These are phyloP conservation scores for Fragaria nilgerrensis DNA, from an alignment of 306 rosid species.

Conservation along the genomic window DNA sequence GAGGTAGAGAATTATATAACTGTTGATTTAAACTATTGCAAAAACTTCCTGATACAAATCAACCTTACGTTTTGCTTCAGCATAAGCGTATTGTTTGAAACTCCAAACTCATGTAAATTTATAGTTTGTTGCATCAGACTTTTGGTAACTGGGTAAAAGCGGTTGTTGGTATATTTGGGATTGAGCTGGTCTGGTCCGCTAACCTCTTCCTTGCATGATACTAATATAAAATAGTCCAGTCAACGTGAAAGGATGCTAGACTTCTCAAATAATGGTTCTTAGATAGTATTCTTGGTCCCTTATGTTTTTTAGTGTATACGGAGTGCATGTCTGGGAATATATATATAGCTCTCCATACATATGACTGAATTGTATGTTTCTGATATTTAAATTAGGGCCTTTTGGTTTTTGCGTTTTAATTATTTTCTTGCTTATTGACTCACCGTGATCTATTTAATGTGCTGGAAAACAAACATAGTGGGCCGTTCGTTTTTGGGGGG, in stretches of 20 bases:
- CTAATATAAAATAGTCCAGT: not conserved
- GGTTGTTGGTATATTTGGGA: not conserved
- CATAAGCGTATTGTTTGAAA: not conserved
- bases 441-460: conserved; percentile 6
- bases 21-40: not conserved
- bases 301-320: not conserved
- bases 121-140: not conserved
- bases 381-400: not conserved
- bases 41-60: not conserved
- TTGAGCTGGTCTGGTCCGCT: not conserved
- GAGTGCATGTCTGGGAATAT: not conserved
- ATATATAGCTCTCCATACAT: not conserved
- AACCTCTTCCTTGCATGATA: not conserved
- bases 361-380: not conserved
- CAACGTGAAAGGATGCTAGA: not conserved
- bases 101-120: not conserved
- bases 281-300: not conserved
- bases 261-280: not conserved
- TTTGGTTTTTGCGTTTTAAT: not conserved
- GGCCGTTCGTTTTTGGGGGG: conserved; percentile 68
- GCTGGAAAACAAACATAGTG: conserved; percentile 29
- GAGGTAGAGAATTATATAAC: not conserved
- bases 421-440: not conserved
- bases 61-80: not conserved
- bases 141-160: not conserved